Conservation (phyloP, 2,329 filamentous ascomycete species). For the Colletotrichum gigasporum region DNA sequence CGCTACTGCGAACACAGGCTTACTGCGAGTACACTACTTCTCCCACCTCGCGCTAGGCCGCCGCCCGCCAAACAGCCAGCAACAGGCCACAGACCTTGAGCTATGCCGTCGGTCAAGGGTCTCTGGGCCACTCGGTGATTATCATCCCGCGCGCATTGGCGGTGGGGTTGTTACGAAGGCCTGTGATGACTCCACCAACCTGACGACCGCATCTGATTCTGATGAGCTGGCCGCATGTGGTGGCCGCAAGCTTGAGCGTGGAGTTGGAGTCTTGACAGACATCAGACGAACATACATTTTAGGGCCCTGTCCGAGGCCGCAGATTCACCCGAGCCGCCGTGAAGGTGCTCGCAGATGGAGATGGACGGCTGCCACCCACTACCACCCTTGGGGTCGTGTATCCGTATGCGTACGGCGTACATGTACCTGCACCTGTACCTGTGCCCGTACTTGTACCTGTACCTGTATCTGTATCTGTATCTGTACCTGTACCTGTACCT, state of each 20-base stretch:
- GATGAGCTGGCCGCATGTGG: slow-evolving; percentile 9
- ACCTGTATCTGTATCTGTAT: no score
- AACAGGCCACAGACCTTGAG: not conserved
- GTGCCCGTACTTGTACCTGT: no score
- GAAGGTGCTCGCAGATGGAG: not conserved
- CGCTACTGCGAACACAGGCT: not conserved
- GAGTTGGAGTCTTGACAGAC: slow-evolving; percentile 18
- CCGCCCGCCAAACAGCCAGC: not conserved
- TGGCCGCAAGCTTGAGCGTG: slow-evolving; percentile 4
- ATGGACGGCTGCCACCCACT: no score
- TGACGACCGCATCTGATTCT: slow-evolving; percentile 29
- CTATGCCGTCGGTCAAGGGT: slow-evolving; percentile 5
- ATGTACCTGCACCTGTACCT: no score
- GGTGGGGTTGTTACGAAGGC: slow-evolving; percentile 28
- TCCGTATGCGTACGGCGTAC: no score
- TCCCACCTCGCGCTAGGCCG: no score
- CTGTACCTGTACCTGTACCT: not conserved
- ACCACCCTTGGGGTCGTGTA: no score
- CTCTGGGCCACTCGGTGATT: slow-evolving; percentile 14
- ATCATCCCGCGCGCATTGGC: slow-evolving; percentile 30
- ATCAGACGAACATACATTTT: slow-evolving; percentile 28
- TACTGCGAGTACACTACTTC: not conserved
- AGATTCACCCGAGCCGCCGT: slow-evolving; percentile 18
- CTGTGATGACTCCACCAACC: slow-evolving; percentile 28
- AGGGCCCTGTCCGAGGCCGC: not conserved